phyloP scores from a whole-genome alignment of 306 rosid genomes.

The Coriaria nepalensis region DNA sequence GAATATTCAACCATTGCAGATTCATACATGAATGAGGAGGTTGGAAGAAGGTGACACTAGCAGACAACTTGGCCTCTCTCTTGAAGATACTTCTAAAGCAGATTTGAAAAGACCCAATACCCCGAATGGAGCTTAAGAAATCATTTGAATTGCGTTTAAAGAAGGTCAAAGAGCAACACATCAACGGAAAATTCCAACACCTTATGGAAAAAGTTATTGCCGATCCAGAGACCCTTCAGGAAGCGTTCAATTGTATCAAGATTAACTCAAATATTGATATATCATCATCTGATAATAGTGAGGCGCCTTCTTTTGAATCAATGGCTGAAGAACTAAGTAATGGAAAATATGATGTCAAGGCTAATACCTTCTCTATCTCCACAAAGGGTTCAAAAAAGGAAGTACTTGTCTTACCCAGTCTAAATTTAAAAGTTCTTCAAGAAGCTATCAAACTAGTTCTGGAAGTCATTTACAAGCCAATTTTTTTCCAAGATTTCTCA shows the following conservation, averaged over 20 bases:
- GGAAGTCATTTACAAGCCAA: constrained; percentile 70
- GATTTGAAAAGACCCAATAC: constrained; percentile 24
- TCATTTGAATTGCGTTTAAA: constrained; percentile 44
- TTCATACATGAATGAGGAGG: constrained; percentile 9
- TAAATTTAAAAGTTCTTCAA: constrained; percentile 56
- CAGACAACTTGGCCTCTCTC: constrained; percentile 46
- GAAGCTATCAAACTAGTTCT: constrained; percentile 69
- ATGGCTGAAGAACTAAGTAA: constrained; percentile 34
- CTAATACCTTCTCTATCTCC: constrained; percentile 43
- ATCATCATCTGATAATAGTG: constrained; percentile 4
- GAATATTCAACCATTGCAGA: constrained; percentile 18
- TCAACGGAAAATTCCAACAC: constrained; percentile 48
- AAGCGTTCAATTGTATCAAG: constrained; percentile 54
- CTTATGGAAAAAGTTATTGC: constrained; percentile 55
- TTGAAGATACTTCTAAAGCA: constrained; percentile 31
- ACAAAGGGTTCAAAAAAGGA: constrained; percentile 43
- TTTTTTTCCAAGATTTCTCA: constrained; percentile 78
- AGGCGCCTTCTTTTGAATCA: constrained; percentile 22
- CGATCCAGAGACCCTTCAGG: constrained; percentile 51
- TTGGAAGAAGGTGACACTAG: constrained; percentile 25
- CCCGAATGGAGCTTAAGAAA: constrained; percentile 60
- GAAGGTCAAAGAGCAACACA: constrained; percentile 54
- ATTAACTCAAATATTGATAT: constrained; percentile 46
- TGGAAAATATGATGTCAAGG: constrained; percentile 42
- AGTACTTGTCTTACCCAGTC: constrained; percentile 59